These are phyloP conservation scores for Diaporthe sp. DNA, from an alignment of 2,329 filamentous ascomycete genomes.

Conservation along the genomic window DNA sequence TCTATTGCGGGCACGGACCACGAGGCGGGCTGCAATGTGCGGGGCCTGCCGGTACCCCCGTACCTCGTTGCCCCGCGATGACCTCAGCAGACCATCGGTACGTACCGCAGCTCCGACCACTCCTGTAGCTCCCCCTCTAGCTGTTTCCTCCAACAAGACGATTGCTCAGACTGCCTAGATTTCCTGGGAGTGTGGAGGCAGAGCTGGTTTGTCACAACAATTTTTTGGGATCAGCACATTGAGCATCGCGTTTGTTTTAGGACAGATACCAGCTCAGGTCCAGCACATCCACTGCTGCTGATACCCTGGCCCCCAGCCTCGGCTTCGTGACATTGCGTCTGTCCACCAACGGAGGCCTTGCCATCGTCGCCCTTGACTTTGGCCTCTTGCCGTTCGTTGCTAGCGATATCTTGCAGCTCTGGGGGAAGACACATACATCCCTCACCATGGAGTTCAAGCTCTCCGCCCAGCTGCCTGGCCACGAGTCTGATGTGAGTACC, in stretches of 20 bases:
- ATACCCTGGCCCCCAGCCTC: neutral
- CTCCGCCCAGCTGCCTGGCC: conserved; percentile 88
- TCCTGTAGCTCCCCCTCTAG: conserved; percentile 16
- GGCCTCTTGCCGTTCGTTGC: neutral
- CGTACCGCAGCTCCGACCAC: conserved; percentile 10
- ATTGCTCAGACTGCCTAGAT: neutral
- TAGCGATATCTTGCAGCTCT: too few species aligned
- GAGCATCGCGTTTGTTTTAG: neutral
- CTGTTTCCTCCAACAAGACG: neutral
- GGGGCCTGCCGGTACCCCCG: neutral
- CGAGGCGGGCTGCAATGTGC: neutral
- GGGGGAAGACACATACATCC: neutral
- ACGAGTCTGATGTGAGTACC: conserved; percentile 88
- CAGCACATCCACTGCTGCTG: neutral
- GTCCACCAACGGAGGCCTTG: neutral
- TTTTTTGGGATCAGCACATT: neutral
- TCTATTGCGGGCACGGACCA: neutral
- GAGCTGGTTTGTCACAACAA: neutral
- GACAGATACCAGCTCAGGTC: neutral
- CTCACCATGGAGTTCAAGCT: conserved; percentile 80
- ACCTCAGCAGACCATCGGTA: conserved; percentile 36
- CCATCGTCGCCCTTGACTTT: neutral
- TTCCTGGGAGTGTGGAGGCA: neutral
- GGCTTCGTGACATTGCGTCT: neutral
- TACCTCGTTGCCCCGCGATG: conserved; percentile 34